Evolutionary conservation across 176 grass and related monocot genomes (phyloP), one percentile per base, ranked within the genome.

Genomic region (Phragmites australis): DNA sequence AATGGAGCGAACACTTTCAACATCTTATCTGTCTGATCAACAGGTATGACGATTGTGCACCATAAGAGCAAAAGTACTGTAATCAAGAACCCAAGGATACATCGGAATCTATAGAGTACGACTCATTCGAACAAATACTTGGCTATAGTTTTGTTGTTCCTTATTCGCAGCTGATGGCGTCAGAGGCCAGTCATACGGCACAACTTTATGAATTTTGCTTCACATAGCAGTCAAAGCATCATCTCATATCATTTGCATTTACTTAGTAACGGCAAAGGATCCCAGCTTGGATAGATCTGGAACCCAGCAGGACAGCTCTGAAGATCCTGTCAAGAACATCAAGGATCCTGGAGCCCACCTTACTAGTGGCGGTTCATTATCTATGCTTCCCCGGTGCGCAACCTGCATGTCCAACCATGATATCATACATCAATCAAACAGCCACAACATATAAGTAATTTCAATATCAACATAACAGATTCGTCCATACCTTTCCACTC

Each of bases 291-390:
- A 97, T 74, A 97, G 85, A 82, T 97, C 92, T 0, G 95, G 92
- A 62, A 97, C 83, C 95, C 95, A 97, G 68, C 93, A 97, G 23
- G 95, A 97, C 64, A 98, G 65, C 60, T 98, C 95, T 70, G 95
- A 98, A 71, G 95, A 98, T 69, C 88, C 95, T 23, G 95, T 98
- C 65, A 91, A 81, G 45, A 94, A 94, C 92, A 91, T 91, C 77
- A 93, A 78, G 14, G 80, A 93, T 75, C 92, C 90, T 54, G 95
- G 92, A 82, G 82, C 86, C 95, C 95, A 98, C 79, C 91, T 93
- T 78, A 98, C 90, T 7, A 98, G 80, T 22, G 95, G 95, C 3
- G 92, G 95, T 71, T 98, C 95, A 16, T 72, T 87, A 86, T 98
- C 95, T 46, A 92, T 93, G 81, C 95, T 98, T 31, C 92, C 90